Conservation (phyloP, 805 yeast genomes). For the Zygosaccharomyces pseudorouxii region DNA sequence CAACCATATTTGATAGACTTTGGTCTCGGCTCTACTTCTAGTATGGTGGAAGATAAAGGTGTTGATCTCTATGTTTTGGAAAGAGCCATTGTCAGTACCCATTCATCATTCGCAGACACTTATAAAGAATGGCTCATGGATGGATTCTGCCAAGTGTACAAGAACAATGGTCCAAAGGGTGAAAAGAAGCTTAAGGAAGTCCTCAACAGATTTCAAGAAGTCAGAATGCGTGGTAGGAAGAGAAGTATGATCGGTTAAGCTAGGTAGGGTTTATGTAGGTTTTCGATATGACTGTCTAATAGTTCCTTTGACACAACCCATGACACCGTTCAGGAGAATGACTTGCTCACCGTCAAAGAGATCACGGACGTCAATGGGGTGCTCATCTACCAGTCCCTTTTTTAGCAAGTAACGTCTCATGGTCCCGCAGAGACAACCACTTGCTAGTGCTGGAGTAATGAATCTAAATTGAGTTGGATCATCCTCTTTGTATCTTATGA, state of each 20-base stretch:
- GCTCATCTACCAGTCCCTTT: constrained; percentile 51
- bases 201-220: constrained; percentile 67
- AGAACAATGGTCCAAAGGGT: constrained; percentile 33
- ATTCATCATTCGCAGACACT: constrained; percentile 60
- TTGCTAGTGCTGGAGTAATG: constrained; percentile 73
- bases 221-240: constrained; percentile 88
- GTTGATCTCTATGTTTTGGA: constrained; percentile 95
- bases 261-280: constrained; percentile 4
- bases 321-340: constrained; percentile 72
- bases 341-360: constrained; percentile 63
- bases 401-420: constrained; percentile 60
- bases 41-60: constrained; percentile 84
- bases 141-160: constrained; percentile 53
- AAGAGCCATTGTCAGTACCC: constrained; percentile 87
- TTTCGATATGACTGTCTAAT: constrained; percentile 27
- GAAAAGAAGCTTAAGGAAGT: constrained; percentile 47
- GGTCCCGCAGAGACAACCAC: constrained; percentile 86
- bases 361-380: constrained; percentile 40
- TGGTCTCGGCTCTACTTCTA: constrained; percentile 77
- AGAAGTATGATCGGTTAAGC: constrained; percentile 82
- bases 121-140: constrained; percentile 69
- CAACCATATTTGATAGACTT: constrained; percentile 77
- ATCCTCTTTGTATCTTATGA: constrained; percentile 32
- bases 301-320: constrained; percentile 68
- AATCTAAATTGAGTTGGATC: constrained; percentile 42